phyloP scores from a whole-genome alignment of 2,329 filamentous ascomycete species.

The Aspergillus sp. region DNA sequence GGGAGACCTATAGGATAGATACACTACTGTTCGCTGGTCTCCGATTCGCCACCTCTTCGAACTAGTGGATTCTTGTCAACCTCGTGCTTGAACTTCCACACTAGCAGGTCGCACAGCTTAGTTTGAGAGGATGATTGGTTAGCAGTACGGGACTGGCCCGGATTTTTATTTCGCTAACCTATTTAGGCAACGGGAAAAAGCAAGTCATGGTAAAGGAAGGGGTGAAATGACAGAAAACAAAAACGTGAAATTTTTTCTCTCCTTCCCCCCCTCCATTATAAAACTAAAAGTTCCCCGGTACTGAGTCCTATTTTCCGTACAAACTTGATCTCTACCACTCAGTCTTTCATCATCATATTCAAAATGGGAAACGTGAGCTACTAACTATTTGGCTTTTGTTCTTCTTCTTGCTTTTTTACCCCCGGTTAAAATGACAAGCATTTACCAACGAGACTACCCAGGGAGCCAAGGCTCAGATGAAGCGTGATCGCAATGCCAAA shows the following conservation, averaged over 20 bases:
- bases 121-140: background rate
- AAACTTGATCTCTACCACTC: background rate
- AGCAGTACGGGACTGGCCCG: too few relatives aligned
- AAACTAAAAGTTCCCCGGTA: background rate
- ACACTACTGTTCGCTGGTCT: too few relatives aligned
- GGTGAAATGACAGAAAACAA: background rate
- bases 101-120: too few relatives aligned
- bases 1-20: too few relatives aligned
- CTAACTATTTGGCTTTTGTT: background rate
- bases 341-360: constrained; percentile 1
- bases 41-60: too few relatives aligned
- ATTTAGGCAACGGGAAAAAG: background rate
- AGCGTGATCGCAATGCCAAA: constrained; percentile 70
- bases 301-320: background rate
- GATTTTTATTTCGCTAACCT: background rate
- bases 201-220: background rate
- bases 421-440: constrained; percentile 3
- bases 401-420: background rate
- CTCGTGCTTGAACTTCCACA: too few relatives aligned
- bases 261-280: background rate
- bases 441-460: constrained; percentile 7
- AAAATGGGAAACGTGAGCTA: constrained; percentile 26
- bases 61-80: too few relatives aligned
- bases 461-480: constrained; percentile 66
- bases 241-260: background rate